phyloP scores from a whole-genome alignment of 495 filamentous ascomycete genomes.

The Xylaria flabelliformis region DNA sequence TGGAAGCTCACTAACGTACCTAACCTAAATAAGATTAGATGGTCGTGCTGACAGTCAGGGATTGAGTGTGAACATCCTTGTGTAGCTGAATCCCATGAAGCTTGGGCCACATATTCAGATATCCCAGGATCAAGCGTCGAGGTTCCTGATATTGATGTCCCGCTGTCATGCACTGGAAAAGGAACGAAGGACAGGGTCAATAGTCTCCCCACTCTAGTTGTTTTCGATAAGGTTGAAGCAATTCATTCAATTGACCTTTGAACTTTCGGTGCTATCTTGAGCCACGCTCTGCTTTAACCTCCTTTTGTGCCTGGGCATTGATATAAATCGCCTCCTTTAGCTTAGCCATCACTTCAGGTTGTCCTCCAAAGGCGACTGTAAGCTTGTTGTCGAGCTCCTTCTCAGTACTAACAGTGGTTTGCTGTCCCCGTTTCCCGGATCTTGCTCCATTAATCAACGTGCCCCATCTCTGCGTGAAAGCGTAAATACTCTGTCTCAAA shows the following conservation, averaged over 20 bases:
- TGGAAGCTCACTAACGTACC: neutral
- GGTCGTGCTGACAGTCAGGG: conserved; percentile 1
- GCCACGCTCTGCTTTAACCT: conserved; percentile 42
- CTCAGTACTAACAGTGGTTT: conserved; percentile 49
- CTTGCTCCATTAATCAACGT: conserved; percentile 47
- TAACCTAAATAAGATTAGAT: neutral
- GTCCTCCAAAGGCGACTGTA: conserved; percentile 50
- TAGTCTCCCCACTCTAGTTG: neutral
- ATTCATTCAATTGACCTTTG: neutral
- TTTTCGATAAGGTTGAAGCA: neutral
- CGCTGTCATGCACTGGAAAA: neutral
- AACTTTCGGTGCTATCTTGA: conserved; percentile 30
- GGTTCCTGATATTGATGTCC: neutral
- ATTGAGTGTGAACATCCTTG: neutral
- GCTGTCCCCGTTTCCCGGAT: conserved; percentile 43
- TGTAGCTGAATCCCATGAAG: neutral
- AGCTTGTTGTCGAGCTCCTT: conserved; percentile 55
- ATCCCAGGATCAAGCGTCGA: neutral
- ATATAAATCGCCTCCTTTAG: conserved; percentile 57
- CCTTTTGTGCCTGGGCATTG: conserved; percentile 48
- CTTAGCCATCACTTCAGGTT: conserved; percentile 56
- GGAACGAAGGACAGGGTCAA: neutral
- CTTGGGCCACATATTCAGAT: neutral
- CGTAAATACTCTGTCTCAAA: conserved; percentile 77
- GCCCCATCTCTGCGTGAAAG: conserved; percentile 73